These are phyloP conservation scores for Plasmodium vinckei DNA, from an alignment of 169 alveolate species.

Conservation along the genomic window DNA sequence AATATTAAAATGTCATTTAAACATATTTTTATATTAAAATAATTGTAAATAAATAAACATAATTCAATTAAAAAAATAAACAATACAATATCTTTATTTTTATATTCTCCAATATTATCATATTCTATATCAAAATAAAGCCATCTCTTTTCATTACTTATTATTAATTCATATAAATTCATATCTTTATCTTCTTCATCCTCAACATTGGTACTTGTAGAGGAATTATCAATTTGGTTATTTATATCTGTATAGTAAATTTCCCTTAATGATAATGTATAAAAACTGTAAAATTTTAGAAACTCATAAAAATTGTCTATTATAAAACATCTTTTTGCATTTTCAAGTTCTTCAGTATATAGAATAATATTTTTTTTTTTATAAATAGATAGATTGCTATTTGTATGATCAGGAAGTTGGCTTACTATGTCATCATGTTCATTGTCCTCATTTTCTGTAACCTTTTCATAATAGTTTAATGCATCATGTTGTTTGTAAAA, in stretches of 20 bases:
- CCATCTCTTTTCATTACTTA: conserved; percentile 72
- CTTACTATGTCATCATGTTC: not conserved
- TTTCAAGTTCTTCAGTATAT: conserved; percentile 73
- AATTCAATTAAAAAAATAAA: conserved; percentile 64
- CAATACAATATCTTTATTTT: conserved; percentile 49
- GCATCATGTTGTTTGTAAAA: conserved; percentile 75
- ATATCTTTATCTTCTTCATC: conserved; percentile 4
- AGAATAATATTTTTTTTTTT: conserved; percentile 16
- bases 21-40: conserved; percentile 58
- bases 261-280: conserved; percentile 36
- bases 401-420: not conserved
- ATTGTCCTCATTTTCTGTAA: not conserved
- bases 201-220: not conserved
- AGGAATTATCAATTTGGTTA: no score
- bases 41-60: conserved; percentile 35
- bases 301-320: conserved; percentile 39
- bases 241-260: conserved; percentile 8
- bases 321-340: conserved; percentile 64
- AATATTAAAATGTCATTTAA: conserved; percentile 59
- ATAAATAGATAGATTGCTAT: not conserved
- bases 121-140: conserved; percentile 70
- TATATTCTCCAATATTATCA: conserved; percentile 17
- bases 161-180: conserved; percentile 65
- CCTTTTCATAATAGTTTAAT: conserved; percentile 29
- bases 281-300: conserved; percentile 51